phyloP scores from a whole-genome alignment of 441 rosid species.

The Corymbia citriodora region DNA sequence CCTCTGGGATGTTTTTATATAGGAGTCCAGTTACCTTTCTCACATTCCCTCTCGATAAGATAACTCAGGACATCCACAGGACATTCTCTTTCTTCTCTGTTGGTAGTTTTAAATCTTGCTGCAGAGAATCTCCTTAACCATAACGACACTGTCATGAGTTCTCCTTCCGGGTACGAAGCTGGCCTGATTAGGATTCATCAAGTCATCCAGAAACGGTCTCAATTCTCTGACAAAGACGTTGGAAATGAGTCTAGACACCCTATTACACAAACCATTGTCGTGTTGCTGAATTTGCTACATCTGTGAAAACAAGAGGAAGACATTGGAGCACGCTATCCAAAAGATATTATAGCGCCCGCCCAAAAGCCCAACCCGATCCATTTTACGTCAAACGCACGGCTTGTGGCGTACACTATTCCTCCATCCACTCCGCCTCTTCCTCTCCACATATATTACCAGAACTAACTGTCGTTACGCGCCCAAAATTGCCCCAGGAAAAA shows the following conservation, averaged over 20 bases:
- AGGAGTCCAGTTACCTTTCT: neutral
- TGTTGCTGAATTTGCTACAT: neutral
- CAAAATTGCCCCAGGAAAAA: neutral
- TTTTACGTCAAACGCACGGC: neutral
- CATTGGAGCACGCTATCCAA: neutral
- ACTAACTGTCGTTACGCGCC: conserved; percentile 29
- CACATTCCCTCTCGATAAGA: neutral
- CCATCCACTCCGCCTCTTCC: conserved; percentile 3
- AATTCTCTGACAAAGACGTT: neutral
- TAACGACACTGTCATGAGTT: neutral
- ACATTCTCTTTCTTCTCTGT: neutral
- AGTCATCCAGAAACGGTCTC: neutral
- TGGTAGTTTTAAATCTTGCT: neutral
- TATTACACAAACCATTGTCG: neutral
- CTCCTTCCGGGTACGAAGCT: neutral
- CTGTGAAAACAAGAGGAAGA: neutral
- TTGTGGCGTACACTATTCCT: conserved; percentile 17
- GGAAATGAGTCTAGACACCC: neutral
- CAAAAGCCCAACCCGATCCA: neutral
- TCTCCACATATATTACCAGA: conserved; percentile 39
- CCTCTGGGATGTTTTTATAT: neutral
- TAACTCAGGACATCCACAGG: neutral
- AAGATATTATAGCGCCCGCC: neutral
- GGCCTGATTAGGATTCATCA: neutral
- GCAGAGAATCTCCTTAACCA: neutral